Evolutionary conservation across 2,329 filamentous ascomycete species (phyloP), one percentile per base, ranked within the genome.

Genomic region (Penicillium sclerotigenum): DNA sequence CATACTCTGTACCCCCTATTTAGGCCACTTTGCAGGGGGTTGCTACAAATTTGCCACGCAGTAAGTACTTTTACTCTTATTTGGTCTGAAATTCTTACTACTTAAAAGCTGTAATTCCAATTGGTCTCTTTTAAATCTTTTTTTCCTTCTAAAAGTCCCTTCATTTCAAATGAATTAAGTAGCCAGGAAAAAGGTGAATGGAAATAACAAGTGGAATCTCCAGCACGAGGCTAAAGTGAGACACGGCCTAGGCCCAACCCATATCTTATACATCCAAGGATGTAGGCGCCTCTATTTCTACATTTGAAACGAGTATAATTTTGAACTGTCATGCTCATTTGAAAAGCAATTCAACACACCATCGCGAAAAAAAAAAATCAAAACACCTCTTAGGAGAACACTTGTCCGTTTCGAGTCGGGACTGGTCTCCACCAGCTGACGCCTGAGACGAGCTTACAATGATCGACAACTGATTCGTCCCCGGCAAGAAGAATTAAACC

Each of bases 371-470:
- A 28, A 20, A 26, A 11, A 43, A 28, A 11, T 11, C 18, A 28
- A 22, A 43, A 31, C 4, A 9, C n/a, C 29, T 33, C 4, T 7
- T 20, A 29, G 37, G 43, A 29, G 37, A 51, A 29, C 45, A 36
- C 52, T 24, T 50, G 52, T 42, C 52, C 37, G n/a, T 61, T 61
- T 56, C 56, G 18, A 22, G 29, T 43, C 37, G 42, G n/a, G 20
- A 42, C 28, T 50, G 22, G 20, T 34, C 49, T 29, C 49, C 48
- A 51, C 47, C 18, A 16, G 26, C 28, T 26, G 37, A 22, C 24
- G 16, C 34, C 26, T 28, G n/a, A 22, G 24, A 20, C 20, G 13
- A 11, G n/a, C 5, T n/a, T 29, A 9, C 16, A 18, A 20, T 42
- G 16, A 24, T 22, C 36, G n/a, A 33, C 36, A 24, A 20, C 38